Conservation (phyloP, 768 basidiomycete genomes). For the Suillus paluster region DNA sequence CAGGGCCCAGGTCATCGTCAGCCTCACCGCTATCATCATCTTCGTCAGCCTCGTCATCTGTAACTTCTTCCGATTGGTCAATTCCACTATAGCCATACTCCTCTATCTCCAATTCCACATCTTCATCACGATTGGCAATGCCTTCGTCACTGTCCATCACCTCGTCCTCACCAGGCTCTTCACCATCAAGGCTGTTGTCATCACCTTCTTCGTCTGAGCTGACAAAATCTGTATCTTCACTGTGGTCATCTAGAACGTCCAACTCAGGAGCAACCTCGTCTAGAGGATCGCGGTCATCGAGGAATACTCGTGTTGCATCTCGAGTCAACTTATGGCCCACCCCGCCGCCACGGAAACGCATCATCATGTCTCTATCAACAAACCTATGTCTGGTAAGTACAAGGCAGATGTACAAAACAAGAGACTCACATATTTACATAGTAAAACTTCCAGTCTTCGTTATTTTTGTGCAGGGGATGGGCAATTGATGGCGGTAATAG, state of each 20-base stretch:
- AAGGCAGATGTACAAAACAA: too few species aligned
- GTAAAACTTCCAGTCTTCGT: conserved; percentile 37
- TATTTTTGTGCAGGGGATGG: conserved; percentile 10
- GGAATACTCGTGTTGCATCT: neutral
- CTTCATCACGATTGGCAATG: too few species aligned
- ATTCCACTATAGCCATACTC: neutral
- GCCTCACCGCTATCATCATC: neutral
- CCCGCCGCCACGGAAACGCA: conserved; percentile 36
- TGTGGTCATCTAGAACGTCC: too few species aligned
- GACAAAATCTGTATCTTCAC: too few species aligned
- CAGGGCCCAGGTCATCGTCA: neutral
- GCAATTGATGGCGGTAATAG: conserved; percentile 14
- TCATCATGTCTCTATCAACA: conserved; percentile 46
- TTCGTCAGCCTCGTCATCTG: neutral
- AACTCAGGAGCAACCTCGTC: too few species aligned
- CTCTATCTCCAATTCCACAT: neutral
- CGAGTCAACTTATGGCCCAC: conserved; percentile 31
- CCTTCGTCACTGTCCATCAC: too few species aligned
- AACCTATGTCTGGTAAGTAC: conserved; percentile 33
- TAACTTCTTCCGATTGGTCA: too few species aligned
- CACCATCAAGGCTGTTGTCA: too few species aligned
- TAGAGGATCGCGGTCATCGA: neutral
- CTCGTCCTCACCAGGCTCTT: too few species aligned
- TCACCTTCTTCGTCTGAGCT: neutral
- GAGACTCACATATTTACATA: conserved; percentile 40